Base-by-base conservation (phyloP, 2,329 filamentous ascomycete species). In the Raffaelea ambrosiae region DNA sequence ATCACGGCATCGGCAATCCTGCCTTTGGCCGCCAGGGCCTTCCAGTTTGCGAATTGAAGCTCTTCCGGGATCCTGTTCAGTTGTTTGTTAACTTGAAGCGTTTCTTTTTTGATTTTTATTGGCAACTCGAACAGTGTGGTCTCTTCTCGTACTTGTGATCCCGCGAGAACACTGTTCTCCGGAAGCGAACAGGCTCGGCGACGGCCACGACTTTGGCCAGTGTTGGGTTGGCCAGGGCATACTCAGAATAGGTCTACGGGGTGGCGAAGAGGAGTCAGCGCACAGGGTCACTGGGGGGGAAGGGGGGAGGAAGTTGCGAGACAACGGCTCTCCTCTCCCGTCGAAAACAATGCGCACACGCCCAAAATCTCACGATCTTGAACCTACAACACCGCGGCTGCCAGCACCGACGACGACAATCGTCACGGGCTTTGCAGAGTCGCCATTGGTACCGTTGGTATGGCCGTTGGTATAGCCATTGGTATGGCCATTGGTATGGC, bases 1-100 rank as follows among this genome's bases (percentile, higher is more conserved):
- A 43, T 26, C 22, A 43, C 41, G 23, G 41, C 41, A 43, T 43
- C 41, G 23, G 41, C 41, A 9, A 43, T 14, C 41, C 20, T 43
- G 23, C 41, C 41, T 23, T 31, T 43, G n/a, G 41, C 41, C 4
- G 20, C 14, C 16, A 43, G 41, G 7, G 13, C 21, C 26, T 43
- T 43, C 26, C 41, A 31, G 26, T 43, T 21, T 13, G 9, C n/a
- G 19, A 31, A 43, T 10, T 43, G 41, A 13, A 43, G 21, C 9
- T 31, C 23, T 33, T 43, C 41, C n/a, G 41, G 41, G 16, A 43
- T 33, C 11, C 40, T 42, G 11, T 40, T 10, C 19, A 3, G 18
- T 5, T 3, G 19, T 11, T n/a, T n/a, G n/a, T n/a, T n/a, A n/a
- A n/a, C n/a, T n/a, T n/a, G n/a, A n/a, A n/a, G n/a, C n/a, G n/a